A percentile compares a stretch with the other conserved stretches of the same genome.
Conservation (phyloP, 2,329 filamentous ascomycete species). For the Beauveria scarabaeidicola region DNA sequence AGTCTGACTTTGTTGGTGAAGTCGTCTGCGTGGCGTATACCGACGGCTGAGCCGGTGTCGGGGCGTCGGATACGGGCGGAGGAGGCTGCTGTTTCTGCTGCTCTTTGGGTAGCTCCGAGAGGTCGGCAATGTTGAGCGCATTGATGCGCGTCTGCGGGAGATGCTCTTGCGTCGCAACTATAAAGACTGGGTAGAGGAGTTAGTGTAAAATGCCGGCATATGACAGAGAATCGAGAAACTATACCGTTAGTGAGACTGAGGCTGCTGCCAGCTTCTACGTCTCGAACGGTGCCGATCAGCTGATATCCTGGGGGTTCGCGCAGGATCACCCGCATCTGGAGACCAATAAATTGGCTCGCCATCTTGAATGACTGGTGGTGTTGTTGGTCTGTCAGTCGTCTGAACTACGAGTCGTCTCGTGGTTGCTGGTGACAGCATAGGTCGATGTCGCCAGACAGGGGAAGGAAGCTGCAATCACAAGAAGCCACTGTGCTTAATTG, state of each 20-base stretch:
- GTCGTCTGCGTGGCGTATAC: slow-evolving; percentile 18
- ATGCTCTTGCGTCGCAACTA: slow-evolving; percentile 34
- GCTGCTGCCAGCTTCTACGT: slow-evolving; percentile 57
- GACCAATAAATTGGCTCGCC: slow-evolving; percentile 63
- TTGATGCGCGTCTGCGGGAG: slow-evolving; percentile 36
- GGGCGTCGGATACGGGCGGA: slow-evolving; percentile 19
- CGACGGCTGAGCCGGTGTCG: slow-evolving; percentile 15
- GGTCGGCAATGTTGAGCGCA: slow-evolving; percentile 36
- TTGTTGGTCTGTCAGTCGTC: background rate
- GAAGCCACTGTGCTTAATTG: background rate
- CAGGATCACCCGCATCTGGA: slow-evolving; percentile 67
- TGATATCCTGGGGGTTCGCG: slow-evolving; percentile 54
- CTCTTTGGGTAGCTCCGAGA: slow-evolving; percentile 31
- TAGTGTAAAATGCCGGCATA: background rate
- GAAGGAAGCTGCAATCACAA: background rate
- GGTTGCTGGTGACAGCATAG: background rate
- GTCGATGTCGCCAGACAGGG: background rate
- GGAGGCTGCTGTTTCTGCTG: slow-evolving; percentile 18
- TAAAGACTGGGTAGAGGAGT: slow-evolving; percentile 25
- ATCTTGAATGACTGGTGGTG: slow-evolving; percentile 18
- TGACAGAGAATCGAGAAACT: slow-evolving; percentile 15
- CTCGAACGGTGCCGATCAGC: slow-evolving; percentile 61
- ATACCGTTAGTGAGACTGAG: slow-evolving; percentile 65
- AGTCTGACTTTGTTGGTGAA: slow-evolving; percentile 39
- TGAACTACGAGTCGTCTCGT: background rate